Evolutionary conservation across 164 flowering plant genomes (phyloP), one percentile per base, ranked within the genome.

Genomic region (Paratinospora sagittata): DNA sequence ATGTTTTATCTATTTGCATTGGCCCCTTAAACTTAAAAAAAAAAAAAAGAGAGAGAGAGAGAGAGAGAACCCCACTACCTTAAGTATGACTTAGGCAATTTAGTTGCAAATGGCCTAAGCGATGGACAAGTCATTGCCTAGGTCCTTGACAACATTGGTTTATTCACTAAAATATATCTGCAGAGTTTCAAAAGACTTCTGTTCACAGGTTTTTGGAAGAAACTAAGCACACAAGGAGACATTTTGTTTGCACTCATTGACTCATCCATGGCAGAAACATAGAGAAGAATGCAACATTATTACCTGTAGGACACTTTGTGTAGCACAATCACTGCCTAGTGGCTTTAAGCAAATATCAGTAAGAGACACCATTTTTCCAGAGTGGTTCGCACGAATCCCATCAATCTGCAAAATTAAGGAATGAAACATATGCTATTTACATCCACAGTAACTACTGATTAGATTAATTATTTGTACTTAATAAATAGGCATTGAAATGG

Each of bases 241-340:
- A 30, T 43, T 30, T 43, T 43, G 14, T 12, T 43, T 43, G 13
- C 45, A 61, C 16, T 12, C 11, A 36, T 30, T 30, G 2, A 30
- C 34, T 30, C 34, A 30, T 30, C 34, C 34, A 30, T 30, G 4
- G 34, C 34, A 30, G 34, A 30, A 30, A 4, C 34, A 30, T 30
- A 30, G 34, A 30, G 34, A 30, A 30, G 34, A 30, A 12, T 26
- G 69, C 39, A 61, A 45, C 24, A 69, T 70, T 55, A 34, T 34
- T 74, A 93, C 98, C 95, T 93, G 98, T 60, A 91, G 83, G 75
- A 93, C 85, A 80, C 90, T 93, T 82, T 93, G 98, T 60, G 92
- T 93, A 24, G 95, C 98, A 81, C 98, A 93, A 75, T 88, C 96
- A 70, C 84, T 72, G 49, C 91, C 98, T 68, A 93, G 85, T 75